These are phyloP conservation scores for Jamesozyma hellenica DNA, from an alignment of 805 yeast genomes.

Conservation along the genomic window DNA sequence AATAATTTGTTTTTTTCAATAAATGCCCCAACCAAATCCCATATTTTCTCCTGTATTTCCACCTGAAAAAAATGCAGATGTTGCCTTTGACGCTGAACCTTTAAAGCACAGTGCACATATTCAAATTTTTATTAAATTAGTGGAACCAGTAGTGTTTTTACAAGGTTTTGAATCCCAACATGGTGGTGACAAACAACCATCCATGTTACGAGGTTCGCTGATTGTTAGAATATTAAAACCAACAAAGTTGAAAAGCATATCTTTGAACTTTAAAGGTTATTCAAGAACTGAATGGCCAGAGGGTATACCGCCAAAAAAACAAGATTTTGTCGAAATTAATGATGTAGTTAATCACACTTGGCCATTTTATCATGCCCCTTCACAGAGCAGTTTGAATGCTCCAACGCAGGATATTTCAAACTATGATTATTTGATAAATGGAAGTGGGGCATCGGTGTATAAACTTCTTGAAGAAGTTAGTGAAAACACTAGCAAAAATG, in stretches of 20 bases:
- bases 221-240: conserved; percentile 62
- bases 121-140: conserved; percentile 62
- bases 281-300: conserved; percentile 94
- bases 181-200: conserved; percentile 57
- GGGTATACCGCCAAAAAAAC: conserved; percentile 87
- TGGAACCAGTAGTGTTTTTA: conserved; percentile 70
- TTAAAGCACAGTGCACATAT: conserved; percentile 51
- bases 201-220: conserved; percentile 71
- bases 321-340: conserved; percentile 52
- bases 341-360: conserved; percentile 72
- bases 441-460: conserved; percentile 14
- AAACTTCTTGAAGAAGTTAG: conserved; percentile 6
- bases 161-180: conserved; percentile 72
- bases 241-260: conserved; percentile 54
- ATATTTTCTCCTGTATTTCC: conserved; percentile 42
- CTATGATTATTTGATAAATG: conserved; percentile 5
- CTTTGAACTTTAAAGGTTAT: conserved; percentile 52
- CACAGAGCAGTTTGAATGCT: neutral
- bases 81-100: conserved; percentile 36
- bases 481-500: neutral
- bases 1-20: no score
- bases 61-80: conserved; percentile 40
- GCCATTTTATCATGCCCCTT: conserved; percentile 58
- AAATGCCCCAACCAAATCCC: conserved; percentile 9
- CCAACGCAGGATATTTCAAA: neutral